phyloP scores from a whole-genome alignment of 148 eudicot genomes.

The Rhododendron ovatum region DNA sequence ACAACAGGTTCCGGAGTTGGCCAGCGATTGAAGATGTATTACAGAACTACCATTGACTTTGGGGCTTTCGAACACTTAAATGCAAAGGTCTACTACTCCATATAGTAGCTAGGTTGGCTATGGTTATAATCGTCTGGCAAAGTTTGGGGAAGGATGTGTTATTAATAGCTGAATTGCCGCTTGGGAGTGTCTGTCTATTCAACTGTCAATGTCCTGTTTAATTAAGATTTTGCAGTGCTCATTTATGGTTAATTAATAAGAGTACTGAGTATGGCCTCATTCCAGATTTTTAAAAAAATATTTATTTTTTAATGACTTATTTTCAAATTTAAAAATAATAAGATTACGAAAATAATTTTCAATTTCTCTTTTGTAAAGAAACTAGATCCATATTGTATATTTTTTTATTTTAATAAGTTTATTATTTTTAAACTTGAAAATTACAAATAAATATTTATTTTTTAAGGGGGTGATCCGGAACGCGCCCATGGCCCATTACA shows the following conservation, averaged over 20 bases:
- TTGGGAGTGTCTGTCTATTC: background rate
- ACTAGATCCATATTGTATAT: too few species aligned
- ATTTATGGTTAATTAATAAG: background rate
- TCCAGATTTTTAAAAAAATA: too few species aligned
- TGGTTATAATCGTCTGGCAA: background rate
- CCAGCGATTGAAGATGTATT: background rate
- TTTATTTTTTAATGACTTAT: too few species aligned
- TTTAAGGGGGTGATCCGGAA: too few species aligned
- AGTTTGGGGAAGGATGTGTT: background rate
- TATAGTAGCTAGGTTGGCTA: background rate
- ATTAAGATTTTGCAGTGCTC: background rate
- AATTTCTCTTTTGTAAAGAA: too few species aligned
- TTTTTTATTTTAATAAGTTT: too few species aligned
- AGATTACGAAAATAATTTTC: too few species aligned
- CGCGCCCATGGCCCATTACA: too few species aligned
- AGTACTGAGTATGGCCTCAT: too few species aligned
- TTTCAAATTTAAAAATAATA: too few species aligned
- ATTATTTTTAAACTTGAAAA: too few species aligned
- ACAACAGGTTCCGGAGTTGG: background rate
- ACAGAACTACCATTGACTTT: conserved; percentile 3
- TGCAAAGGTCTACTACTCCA: background rate
- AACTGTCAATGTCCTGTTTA: background rate
- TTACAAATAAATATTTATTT: too few species aligned
- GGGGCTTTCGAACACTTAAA: background rate
- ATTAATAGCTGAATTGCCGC: conserved; percentile 11